Evolutionary conservation across 1,284 basidiomycete species (phyloP), one percentile per base, ranked within the genome.

Genomic region (Agaricales sp.): DNA sequence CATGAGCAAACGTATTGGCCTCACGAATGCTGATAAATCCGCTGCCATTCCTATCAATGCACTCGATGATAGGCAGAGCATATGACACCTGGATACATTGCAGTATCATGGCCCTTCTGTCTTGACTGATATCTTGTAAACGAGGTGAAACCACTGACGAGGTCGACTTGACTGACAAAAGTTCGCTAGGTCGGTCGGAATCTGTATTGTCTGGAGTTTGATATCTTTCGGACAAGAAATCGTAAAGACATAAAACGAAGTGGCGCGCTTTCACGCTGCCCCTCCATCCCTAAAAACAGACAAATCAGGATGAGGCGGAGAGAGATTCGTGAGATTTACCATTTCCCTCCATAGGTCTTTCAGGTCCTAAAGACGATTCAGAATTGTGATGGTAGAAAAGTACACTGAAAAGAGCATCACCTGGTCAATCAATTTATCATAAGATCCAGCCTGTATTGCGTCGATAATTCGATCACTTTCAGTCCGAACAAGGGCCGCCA

Each of bases 21-120:
- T 68, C 66, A 3, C 51, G 49, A 4, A 66, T 52, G 3, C 59
- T 65, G 2, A 67, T 54, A 43, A 62, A 66, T 0, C 62, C 58
- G 1, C 51, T 52, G 1, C 56, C 55, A 41, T 68, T 65, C 22
- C 60, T 58, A 48, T 67, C 66, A 26, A 66, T 55, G 1, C 61
- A 63, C 46, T 64, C 62, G 2, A 60, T 45, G 21, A 64, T 50
- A 2, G 58, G 56, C 37, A 53, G 57, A 1, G 59, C 46, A 4
- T 52, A 50, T 3, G 51, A 26, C 2, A 58, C 43, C 14, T 47
- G 55, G 52, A 62, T 56, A 47, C 54, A 61, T 16, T 52, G 41
- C 11, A 61, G 43, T 0, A 57, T 48, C 59, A 47, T 19, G 25
- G 23, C 18, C 58, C 56, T 13, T 51, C 53, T 14, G 14, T 22